These are phyloP conservation scores for Avena eriantha DNA, from an alignment of 176 grass and related monocot genomes.

Conservation along the genomic window DNA sequence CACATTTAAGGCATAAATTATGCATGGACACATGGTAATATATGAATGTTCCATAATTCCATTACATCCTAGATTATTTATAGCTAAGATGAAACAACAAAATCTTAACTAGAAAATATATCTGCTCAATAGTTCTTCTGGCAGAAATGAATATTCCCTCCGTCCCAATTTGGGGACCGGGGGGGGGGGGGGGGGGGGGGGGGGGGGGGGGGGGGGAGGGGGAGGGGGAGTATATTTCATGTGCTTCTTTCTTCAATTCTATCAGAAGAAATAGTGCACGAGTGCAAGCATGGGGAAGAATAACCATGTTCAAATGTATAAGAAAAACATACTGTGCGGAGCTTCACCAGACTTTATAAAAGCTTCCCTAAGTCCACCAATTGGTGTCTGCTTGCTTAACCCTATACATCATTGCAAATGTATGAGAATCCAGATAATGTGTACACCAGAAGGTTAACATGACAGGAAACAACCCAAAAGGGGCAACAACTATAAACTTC, in stretches of 20 bases:
- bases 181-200: too few species aligned
- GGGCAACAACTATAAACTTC: not conserved
- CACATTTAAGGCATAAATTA: not conserved
- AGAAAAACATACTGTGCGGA: slow-evolving; percentile 58
- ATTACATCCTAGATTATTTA: not conserved
- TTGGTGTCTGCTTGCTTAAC: slow-evolving; percentile 75
- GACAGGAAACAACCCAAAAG: slow-evolving; percentile 4
- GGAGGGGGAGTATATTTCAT: too few species aligned
- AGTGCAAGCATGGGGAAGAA: slow-evolving; percentile 20
- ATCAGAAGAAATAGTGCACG: not conserved
- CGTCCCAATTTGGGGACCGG: too few species aligned
- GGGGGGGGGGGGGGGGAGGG: too few species aligned
- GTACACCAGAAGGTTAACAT: not conserved
- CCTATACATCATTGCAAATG: slow-evolving; percentile 49
- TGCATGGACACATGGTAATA: not conserved
- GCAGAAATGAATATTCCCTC: not conserved
- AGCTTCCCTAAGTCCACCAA: slow-evolving; percentile 66
- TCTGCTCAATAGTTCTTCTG: not conserved
- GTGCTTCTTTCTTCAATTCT: not conserved
- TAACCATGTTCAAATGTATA: not conserved
- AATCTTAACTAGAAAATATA: not conserved
- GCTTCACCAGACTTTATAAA: slow-evolving; percentile 83
- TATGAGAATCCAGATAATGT: not conserved
- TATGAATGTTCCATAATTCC: not conserved
- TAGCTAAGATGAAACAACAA: slow-evolving; percentile 14